A percentile compares a stretch with the other conserved stretches of the same genome.
Evolutionary conservation across 2,329 filamentous ascomycete genomes (phyloP).

Genomic region (Fusarium poae): DNA sequence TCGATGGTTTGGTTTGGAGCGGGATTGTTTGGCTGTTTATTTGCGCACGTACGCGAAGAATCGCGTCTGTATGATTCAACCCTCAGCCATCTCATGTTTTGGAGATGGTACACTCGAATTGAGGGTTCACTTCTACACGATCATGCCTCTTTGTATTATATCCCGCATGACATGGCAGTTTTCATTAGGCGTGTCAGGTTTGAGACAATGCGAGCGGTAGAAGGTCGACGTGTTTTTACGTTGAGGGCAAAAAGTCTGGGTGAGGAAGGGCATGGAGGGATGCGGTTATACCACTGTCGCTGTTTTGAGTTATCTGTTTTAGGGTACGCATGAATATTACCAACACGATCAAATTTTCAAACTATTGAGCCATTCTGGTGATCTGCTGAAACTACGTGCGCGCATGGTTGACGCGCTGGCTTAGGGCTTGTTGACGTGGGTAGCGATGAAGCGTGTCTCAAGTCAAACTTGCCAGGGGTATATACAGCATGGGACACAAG

Average conservation of each 20-base stretch:
- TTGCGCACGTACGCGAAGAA: constrained; percentile 40
- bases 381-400: constrained; percentile 15
- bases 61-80: constrained; percentile 38
- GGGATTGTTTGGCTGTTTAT: constrained; percentile 44
- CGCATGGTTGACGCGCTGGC: constrained; percentile 30
- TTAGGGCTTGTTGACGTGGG: constrained; percentile 48
- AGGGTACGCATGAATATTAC: constrained; percentile 26
- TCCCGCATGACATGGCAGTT: constrained; percentile 39
- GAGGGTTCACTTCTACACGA: constrained; percentile 40
- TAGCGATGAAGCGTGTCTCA: constrained; percentile 41
- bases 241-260: constrained; percentile 30
- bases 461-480: constrained; percentile 37
- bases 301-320: constrained; percentile 33
- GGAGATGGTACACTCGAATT: constrained; percentile 36
- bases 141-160: constrained; percentile 47
- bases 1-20: constrained; percentile 47
- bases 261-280: constrained; percentile 25
- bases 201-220: constrained; percentile 36
- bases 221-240: constrained; percentile 32
- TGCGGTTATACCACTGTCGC: constrained; percentile 46
- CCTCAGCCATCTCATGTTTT: constrained; percentile 40
- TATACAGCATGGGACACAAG: constrained; percentile 40
- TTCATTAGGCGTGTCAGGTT: constrained; percentile 36
- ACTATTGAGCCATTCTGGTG: neutral
- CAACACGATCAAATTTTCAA: neutral